Evolutionary conservation across 805 yeast genomes (phyloP), one percentile per base, ranked within the genome.

Genomic region (Schizosaccharomyces lindneri): DNA sequence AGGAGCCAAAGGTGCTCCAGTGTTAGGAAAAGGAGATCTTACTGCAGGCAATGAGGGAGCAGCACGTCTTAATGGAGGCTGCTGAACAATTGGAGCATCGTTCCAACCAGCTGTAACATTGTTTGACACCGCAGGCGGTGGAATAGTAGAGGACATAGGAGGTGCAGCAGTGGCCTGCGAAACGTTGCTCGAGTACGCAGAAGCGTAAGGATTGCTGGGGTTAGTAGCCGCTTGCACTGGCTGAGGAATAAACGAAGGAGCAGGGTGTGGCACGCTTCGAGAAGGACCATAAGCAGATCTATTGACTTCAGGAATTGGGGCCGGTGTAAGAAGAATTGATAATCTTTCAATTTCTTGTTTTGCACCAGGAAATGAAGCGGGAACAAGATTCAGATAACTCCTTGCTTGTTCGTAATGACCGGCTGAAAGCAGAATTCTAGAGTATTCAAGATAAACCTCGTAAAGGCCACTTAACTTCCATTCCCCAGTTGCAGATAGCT

Each of bases 331-430:
- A 61, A 78, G 17, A 81, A 75, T 6, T 95, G 81, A 65, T 21
- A 90, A 82, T 67, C 98, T 82, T 65, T 85, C 89, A 70, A 83
- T 85, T 68, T 87, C 96, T 55, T 78, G 70, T 3, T 72, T 67
- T 60, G 84, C 82, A 31, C 83, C 86, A 55, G 84, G 85, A 66
- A 82, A 80, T 62, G 81, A 81, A 57, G 79, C 80, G 13, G 97
- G 95, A 67, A 93, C 75, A 64, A 84, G 75, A 57, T 76, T 75
- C 68, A 90, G 76, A 65, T 85, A 80, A 65, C 77, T 79, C 63
- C 75, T 78, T 1, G 97, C 97, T 65, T 90, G 74, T 9, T 84
- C 94, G 66, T 87, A 82, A 65, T 85, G 81, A 32, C 97, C 97
- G 68, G 78, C 81, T 32, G 87, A 81, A 3, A 95, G 84, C 62